phyloP scores from a whole-genome alignment of 805 yeast genomes.

The Saccharomycodes ludwigii region DNA sequence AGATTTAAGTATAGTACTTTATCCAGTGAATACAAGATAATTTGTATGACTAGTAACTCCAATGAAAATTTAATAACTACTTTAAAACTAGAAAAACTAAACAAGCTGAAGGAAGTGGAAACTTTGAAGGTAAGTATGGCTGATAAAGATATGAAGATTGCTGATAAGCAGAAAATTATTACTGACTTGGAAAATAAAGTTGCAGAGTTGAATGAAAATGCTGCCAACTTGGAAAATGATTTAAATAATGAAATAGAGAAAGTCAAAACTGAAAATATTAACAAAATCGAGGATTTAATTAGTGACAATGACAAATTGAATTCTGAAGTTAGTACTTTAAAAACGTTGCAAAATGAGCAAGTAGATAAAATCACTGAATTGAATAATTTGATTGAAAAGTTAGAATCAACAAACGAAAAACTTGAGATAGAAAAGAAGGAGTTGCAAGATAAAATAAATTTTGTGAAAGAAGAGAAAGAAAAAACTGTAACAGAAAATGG shows the following conservation, averaged over 20 bases:
- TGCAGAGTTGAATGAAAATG: too few species aligned
- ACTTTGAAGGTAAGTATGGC: neutral
- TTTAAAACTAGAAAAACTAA: neutral
- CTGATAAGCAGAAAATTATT: neutral
- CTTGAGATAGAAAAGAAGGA: neutral
- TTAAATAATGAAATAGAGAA: slow-evolving; percentile 3
- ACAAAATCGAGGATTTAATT: neutral
- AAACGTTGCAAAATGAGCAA: slow-evolving; percentile 14
- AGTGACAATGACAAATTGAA: slow-evolving; percentile 1
- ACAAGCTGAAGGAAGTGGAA: neutral
- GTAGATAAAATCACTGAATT: too few species aligned
- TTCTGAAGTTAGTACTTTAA: too few species aligned
- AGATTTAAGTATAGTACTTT: too few species aligned
- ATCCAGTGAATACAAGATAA: too few species aligned
- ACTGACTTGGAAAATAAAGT: slow-evolving; percentile 2
- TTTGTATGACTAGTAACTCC: too few species aligned
- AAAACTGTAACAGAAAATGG: slow-evolving; percentile 4
- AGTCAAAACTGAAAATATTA: slow-evolving; percentile 3
- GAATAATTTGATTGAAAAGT: neutral
- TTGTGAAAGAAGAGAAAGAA: slow-evolving; percentile 5
- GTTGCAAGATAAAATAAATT: slow-evolving; percentile 6
- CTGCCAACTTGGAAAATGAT: too few species aligned
- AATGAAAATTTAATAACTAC: too few species aligned
- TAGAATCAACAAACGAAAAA: slow-evolving; percentile 1
- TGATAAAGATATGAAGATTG: slow-evolving; percentile 1